Base-by-base conservation (phyloP, 192 early-diverging fungal species). In the Oehlia diaphana region DNA sequence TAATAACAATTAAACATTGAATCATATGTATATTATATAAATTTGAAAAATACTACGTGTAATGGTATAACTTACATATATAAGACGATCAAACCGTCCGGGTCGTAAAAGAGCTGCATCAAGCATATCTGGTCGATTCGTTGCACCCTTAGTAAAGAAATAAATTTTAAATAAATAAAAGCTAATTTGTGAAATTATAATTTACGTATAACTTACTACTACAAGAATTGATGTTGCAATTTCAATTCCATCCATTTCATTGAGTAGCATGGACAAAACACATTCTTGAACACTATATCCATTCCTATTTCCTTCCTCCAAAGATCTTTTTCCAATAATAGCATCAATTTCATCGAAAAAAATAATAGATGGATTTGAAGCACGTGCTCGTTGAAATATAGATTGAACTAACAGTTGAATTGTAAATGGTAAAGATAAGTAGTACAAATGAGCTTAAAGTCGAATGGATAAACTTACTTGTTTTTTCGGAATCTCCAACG, bases 281-380 rank as follows among this genome's bases (percentile, higher is more conserved):
- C 94, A 83, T 77, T 95, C 95, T 74, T 94, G 94, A 1, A 94
- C 94, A 58, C 90, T 85, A 80, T 95, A 94, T 3, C 90, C 84
- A 9, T 90, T 88, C 39, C 81, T 68, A 42, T 84, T 84, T 83
- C 90, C 85, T 65, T 81, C 39, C 23, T 84, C 86, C 0, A 76
- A 75, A 65, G 77, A 47, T 9, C 97, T 85, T 81, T 93, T 96
- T 3, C 98, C 98, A 0, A 98, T 97, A 77, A 99, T 93, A 0
- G 97, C 92, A 63, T 99, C 98, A 53, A 98, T 89, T 83, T 99
- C 98, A 85, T 99, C 98, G 53, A 99, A 89, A 85, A 99, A 99
- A 47, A 99, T 85, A 19, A 99, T 90, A 5, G 95, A 89, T 3
- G 98, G 98, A 12, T 89, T 84, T 0, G 92, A 83, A 0, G 93